phyloP scores from a whole-genome alignment of 192 early-diverging fungal genomes.

The Linnemannia exigua region DNA sequence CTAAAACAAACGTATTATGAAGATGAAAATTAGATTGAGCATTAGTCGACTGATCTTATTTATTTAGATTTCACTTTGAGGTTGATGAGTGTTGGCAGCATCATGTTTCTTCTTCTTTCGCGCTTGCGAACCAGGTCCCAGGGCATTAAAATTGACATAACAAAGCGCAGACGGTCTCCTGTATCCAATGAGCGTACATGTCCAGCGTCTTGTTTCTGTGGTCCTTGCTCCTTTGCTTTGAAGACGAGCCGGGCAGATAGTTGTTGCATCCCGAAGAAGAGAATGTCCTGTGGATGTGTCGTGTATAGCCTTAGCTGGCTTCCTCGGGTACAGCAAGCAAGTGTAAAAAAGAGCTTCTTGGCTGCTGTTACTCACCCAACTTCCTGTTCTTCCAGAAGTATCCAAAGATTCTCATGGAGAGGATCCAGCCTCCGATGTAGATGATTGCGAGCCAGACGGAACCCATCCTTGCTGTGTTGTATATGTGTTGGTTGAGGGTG shows the following conservation, averaged over 20 bases:
- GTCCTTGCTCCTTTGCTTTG: background rate
- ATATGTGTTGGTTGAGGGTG: background rate
- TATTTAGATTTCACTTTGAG: background rate
- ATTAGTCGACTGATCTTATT: background rate
- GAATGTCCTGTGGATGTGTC: background rate
- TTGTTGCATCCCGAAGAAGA: background rate
- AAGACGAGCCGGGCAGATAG: background rate
- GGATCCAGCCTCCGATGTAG: slow-evolving; percentile 59
- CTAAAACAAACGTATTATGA: slow-evolving; percentile 20
- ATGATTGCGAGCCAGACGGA: slow-evolving; percentile 57
- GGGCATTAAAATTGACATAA: background rate
- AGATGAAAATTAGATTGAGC: background rate
- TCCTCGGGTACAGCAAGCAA: background rate
- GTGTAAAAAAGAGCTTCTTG: background rate
- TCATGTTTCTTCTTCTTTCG: background rate
- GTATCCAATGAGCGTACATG: background rate
- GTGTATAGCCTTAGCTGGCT: background rate
- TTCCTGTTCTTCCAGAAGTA: slow-evolving; percentile 60
- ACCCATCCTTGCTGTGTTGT: slow-evolving; percentile 30
- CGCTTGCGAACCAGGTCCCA: background rate
- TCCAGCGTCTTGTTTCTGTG: background rate
- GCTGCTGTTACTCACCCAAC: slow-evolving; percentile 31
- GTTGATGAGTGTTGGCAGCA: background rate
- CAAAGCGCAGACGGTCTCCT: background rate
- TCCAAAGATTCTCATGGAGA: slow-evolving; percentile 58